Base-by-base conservation (phyloP, 306 rosid species). In the Malus fusca region DNA sequence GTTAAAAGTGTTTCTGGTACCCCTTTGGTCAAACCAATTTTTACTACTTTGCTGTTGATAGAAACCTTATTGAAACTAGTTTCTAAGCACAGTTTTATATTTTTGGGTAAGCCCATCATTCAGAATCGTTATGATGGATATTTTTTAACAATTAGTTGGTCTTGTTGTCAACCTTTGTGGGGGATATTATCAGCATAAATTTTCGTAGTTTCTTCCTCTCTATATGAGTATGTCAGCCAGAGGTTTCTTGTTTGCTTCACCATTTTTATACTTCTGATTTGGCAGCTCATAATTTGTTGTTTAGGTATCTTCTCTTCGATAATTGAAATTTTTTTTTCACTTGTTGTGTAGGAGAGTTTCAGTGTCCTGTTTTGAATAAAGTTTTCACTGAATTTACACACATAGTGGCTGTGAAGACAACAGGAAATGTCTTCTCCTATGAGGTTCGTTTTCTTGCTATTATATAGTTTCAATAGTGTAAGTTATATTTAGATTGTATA, bases 381-480 rank as follows among this genome's bases (percentile, higher is more conserved):
- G 99, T 95, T 72, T 95, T 95, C 88, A 90, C 98, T 5, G 99
- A 95, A 80, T 95, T 89, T 85, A 95, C 97, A 8, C 97, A 92
- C 87, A 90, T 92, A 74, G 93, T 90, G 78, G 97, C 97, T 5
- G 90, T 96, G 84, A 92, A 96, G 88, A 92, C 97, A 60, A 89
- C 99, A 23, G 99, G 99, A 88, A 96, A 96, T 62, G 98, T 96
- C 72, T 96, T 90, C 77, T 92, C 92, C 89, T 90, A 96, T 44
- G 98, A 96, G 98, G 99, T 92, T 77, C 70, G 80, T 68, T 61
- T 28, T 84, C 76, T 78, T 63, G 43, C 75, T 60, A 25, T 17
- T 70, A 21, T 66, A 14, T 68, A 79, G 8, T 8, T 17, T 65
- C 65, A 26, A 17, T 48, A 5, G 56, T 37, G 5, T 44, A 17